Percentiles rank a stretch among this genome's conserved stretches.
Evolutionary conservation across 441 rosid species (phyloP).

Genomic region (Adansonia rubrostipa): DNA sequence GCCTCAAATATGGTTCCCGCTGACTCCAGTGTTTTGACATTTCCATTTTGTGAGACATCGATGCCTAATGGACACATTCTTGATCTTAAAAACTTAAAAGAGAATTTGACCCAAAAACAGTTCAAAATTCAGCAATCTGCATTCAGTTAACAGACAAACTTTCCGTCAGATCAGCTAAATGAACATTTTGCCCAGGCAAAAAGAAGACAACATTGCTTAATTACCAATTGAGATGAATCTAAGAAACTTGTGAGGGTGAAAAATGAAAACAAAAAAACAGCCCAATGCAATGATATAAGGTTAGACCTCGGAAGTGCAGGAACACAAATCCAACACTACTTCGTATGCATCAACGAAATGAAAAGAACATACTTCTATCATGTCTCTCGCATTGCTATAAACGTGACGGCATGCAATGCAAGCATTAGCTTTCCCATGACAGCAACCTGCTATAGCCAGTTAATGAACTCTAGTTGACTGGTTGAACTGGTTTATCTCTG

Average conservation of each 20-base stretch:
- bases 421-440: neutral
- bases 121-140: constrained; percentile 18
- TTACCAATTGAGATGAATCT: neutral
- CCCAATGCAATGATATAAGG: neutral
- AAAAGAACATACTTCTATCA: constrained; percentile 22
- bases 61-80: constrained; percentile 35
- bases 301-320: constrained; percentile 20
- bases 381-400: neutral
- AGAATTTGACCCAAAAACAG: neutral
- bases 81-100: neutral
- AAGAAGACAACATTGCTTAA: neutral
- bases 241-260: neutral
- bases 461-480: neutral
- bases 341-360: constrained; percentile 22
- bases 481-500: neutral
- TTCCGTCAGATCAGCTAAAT: neutral
- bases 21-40: constrained; percentile 28
- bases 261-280: neutral
- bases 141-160: neutral
- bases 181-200: neutral
- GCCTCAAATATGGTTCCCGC: constrained; percentile 31
- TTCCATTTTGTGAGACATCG: constrained; percentile 37
- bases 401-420: neutral
- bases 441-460: constrained; percentile 19
- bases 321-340: constrained; percentile 7